These are phyloP conservation scores for Stagonosporopsis chrysanthemi DNA, from an alignment of 2,329 filamentous ascomycete species.

Conservation along the genomic window DNA sequence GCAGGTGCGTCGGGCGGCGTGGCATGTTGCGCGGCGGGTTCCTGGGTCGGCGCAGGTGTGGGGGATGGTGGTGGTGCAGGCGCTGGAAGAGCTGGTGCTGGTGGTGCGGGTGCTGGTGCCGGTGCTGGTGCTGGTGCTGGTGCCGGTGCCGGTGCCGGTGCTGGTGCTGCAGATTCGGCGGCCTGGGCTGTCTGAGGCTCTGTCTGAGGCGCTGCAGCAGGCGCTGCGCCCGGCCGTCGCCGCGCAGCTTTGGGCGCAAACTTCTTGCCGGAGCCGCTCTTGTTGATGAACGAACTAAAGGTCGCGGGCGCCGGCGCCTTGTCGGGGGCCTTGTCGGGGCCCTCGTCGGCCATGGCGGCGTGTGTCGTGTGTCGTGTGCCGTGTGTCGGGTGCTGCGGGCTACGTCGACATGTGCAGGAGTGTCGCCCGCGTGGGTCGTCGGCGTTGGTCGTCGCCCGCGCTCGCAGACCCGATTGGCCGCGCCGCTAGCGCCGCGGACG, in stretches of 20 bases:
- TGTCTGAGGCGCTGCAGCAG: slow-evolving; percentile 19
- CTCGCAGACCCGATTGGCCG: too few relatives aligned
- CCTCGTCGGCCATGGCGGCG: too few relatives aligned
- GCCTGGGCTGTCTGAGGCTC: too few relatives aligned
- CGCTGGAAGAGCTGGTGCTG: too few relatives aligned
- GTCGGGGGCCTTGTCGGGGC: slow-evolving; percentile 19
- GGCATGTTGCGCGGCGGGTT: slow-evolving; percentile 29
- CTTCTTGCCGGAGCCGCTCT: slow-evolving; percentile 56
- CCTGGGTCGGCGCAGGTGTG: slow-evolving; percentile 7
- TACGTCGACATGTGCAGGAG: too few relatives aligned
- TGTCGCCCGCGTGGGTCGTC: too few relatives aligned
- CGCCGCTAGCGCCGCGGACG: too few relatives aligned
- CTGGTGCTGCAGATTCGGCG: not conserved
- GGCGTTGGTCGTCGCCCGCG: too few relatives aligned
- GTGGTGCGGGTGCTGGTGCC: too few relatives aligned
- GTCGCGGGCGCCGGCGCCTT: slow-evolving; percentile 29
- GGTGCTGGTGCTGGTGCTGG: not conserved
- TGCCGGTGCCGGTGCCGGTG: not conserved
- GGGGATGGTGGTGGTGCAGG: not conserved
- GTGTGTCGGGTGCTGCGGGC: too few relatives aligned
- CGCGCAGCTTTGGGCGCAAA: slow-evolving; percentile 57
- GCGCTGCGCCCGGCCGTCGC: slow-evolving; percentile 50
- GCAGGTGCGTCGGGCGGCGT: not conserved
- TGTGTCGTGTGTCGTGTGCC: too few relatives aligned
- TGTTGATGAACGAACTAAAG: slow-evolving; percentile 44